These are phyloP conservation scores for Lipomyces sp. DNA, from an alignment of 805 yeast species.

Conservation along the genomic window DNA sequence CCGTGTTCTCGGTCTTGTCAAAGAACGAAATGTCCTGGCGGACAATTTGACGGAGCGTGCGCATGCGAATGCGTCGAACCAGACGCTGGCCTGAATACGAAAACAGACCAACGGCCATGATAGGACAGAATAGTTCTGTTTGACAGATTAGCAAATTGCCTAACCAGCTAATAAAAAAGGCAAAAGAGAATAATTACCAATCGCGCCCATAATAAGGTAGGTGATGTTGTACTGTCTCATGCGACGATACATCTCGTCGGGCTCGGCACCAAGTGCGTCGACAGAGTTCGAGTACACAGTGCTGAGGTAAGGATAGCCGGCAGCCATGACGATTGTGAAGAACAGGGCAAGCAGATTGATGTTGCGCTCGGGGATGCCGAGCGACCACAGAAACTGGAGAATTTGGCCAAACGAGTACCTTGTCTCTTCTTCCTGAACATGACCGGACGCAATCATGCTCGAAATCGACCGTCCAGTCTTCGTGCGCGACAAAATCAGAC, in stretches of 20 bases:
- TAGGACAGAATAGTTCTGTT: conserved; percentile 30
- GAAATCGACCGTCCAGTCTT: conserved; percentile 24
- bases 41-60: conserved; percentile 31
- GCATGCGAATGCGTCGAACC: conserved; percentile 33
- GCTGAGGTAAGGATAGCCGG: conserved; percentile 36
- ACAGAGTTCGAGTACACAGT: conserved; percentile 40
- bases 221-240: conserved; percentile 42
- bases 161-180: conserved; percentile 35
- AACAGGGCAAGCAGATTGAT: conserved; percentile 18
- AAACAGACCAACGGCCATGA: conserved; percentile 26
- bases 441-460: conserved; percentile 5
- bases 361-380: conserved; percentile 16
- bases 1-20: conserved; percentile 32
- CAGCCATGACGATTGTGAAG: conserved; percentile 24
- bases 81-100: conserved; percentile 31
- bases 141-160: conserved; percentile 8
- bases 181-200: conserved; percentile 37
- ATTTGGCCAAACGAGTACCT: conserved; percentile 13
- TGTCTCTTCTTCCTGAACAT: conserved; percentile 1
- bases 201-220: conserved; percentile 41
- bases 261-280: conserved; percentile 37
- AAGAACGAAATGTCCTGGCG: conserved; percentile 35
- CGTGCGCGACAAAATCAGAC: conserved; percentile 10
- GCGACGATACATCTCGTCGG: conserved; percentile 34
- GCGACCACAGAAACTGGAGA: conserved; percentile 11